Base-by-base conservation (phyloP, 1,284 basidiomycete species). In the Apiotrichum laibachii region DNA sequence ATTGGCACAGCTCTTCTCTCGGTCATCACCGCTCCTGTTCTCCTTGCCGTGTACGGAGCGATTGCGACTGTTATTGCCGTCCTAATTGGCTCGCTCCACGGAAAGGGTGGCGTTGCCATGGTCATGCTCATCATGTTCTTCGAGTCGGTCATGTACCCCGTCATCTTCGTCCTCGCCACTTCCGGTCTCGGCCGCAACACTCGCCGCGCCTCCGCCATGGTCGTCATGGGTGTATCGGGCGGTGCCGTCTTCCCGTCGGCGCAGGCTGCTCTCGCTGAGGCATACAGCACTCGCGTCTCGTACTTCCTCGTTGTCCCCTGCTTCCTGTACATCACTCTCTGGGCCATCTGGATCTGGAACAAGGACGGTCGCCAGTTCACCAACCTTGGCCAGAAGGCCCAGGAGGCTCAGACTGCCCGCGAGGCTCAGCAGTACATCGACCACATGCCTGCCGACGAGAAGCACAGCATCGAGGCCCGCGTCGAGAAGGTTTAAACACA, bases 241-340 rank as follows among this genome's bases (percentile, higher is more conserved):
- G 88, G 88, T 56, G 88, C 88, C 21, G 87, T 86, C 82, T 88
- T 85, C 75, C 88, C 88, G 1, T 81, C 85, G 0, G 84, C 86
- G 13, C 87, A 89, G 67, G 88, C 83, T 33, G 82, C 83, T 11
- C 78, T 90, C 53, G 86, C 86, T 13, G 86, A 89, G 60, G 47
- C 62, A 18, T 74, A 64, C 67, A 62, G 53, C 60, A 76, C 74
- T 26, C 68, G 73, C 47, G 67, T 67, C 26, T 77, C 75, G 15
- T 77, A 67, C 69, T 78, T 68, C 68, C 65, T 80, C 56, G 69
- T 71, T 57, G 67, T 78, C 37, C 77, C 77, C 3, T 72, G 72
- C 56, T 79, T 80, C 67, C 53, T 73, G 57, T 78, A 77, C 68
- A 76, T 77, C 52, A 58, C 67, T 44, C 48, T 57, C 33, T 78